phyloP scores from a whole-genome alignment of 345 rosid genomes.

The Angophora floribunda region DNA sequence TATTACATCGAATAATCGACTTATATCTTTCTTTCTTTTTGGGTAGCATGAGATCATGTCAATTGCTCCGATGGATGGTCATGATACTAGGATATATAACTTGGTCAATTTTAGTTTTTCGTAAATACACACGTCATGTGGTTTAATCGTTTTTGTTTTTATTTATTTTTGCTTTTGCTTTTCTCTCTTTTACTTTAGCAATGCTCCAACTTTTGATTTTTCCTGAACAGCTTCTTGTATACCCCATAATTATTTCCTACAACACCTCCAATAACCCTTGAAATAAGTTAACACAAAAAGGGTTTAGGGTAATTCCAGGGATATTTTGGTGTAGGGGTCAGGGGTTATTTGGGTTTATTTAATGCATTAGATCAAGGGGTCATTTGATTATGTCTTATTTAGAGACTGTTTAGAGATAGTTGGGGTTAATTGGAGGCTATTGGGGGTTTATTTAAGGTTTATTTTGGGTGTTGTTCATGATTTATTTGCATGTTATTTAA shows the following conservation, averaged over 20 bases:
- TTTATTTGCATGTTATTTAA: no score
- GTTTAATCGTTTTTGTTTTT: no score
- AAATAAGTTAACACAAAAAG: background rate
- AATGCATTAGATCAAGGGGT: no score
- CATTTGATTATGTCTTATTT: no score
- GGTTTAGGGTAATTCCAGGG: background rate
- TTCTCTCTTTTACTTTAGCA: background rate
- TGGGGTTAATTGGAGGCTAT: no score
- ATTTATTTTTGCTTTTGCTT: accelerated
- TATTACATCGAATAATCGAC: background rate
- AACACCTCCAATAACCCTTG: background rate
- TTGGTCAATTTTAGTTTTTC: background rate
- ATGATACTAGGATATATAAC: background rate
- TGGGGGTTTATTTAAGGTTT: no score
- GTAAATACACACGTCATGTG: background rate
- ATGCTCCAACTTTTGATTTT: background rate
- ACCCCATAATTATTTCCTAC: background rate
- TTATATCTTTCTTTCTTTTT: background rate
- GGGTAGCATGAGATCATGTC: background rate
- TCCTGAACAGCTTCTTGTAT: background rate
- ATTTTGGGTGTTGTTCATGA: no score
- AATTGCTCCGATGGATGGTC: background rate
- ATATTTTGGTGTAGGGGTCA: background rate
- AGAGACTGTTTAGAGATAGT: no score
- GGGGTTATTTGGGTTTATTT: background rate